Evolutionary conservation across 345 rosid genomes (phyloP).

Genomic region (Aquilaria malaccensis): DNA sequence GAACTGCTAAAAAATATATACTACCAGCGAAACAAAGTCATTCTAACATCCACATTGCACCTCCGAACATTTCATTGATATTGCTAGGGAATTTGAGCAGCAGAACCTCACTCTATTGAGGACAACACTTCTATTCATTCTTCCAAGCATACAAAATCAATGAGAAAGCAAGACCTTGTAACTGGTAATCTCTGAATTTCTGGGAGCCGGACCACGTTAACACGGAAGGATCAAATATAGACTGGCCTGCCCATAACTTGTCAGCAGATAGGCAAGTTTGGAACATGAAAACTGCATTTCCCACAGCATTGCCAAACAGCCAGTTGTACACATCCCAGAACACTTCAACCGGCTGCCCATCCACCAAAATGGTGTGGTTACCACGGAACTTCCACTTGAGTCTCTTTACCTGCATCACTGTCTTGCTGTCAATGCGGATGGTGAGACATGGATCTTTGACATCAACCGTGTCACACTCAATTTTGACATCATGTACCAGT

Average conservation of each 20-base stretch:
- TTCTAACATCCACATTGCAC: too few species aligned
- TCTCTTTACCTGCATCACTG: slow-evolving; percentile 69
- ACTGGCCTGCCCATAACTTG: slow-evolving; percentile 32
- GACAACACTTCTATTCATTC: slow-evolving; percentile 38
- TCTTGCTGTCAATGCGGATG: slow-evolving; percentile 72
- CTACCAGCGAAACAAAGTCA: too few species aligned
- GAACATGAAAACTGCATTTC: slow-evolving; percentile 89
- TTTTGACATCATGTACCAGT: slow-evolving; percentile 50
- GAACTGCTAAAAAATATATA: too few species aligned
- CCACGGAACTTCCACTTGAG: slow-evolving; percentile 96
- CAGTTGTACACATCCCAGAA: slow-evolving; percentile 94
- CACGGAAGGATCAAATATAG: slow-evolving; percentile 37
- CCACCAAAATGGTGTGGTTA: slow-evolving; percentile 72
- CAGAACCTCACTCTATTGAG: too few species aligned
- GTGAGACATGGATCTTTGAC: slow-evolving; percentile 63
- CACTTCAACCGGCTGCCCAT: slow-evolving; percentile 79
- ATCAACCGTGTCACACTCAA: slow-evolving; percentile 70
- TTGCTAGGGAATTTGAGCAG: too few species aligned
- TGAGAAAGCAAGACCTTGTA: slow-evolving; percentile 67
- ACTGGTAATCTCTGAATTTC: slow-evolving; percentile 38
- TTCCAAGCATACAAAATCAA: slow-evolving; percentile 63
- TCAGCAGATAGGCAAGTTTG: slow-evolving; percentile 50
- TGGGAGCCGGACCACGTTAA: slow-evolving; percentile 40
- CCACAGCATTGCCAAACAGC: slow-evolving; percentile 72
- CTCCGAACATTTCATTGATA: too few species aligned